Percentiles rank a stretch among this genome's conserved stretches.
phyloP scores from a whole-genome alignment of 1,139 yeast genomes.

The Schwanniomyces etchellsii region DNA sequence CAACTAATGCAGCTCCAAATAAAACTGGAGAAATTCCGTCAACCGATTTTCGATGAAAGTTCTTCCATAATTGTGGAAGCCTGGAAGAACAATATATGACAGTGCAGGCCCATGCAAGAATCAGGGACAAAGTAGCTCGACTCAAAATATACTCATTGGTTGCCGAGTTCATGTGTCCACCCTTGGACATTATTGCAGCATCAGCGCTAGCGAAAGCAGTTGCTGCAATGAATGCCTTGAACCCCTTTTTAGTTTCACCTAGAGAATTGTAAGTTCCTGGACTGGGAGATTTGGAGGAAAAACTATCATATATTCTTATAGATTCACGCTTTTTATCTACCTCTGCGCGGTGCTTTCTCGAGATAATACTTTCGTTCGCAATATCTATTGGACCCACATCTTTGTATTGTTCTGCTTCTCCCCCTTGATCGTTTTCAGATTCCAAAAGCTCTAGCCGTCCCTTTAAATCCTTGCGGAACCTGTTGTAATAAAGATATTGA shows the following conservation, averaged over 20 bases:
- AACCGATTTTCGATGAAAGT: constrained; percentile 71
- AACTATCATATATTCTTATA: not conserved
- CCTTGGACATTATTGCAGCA: constrained; percentile 16
- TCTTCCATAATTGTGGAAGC: constrained; percentile 78
- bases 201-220: constrained; percentile 18
- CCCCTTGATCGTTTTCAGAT: not conserved
- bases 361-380: not conserved
- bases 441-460: not conserved
- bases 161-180: constrained; percentile 1
- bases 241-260: constrained; percentile 8
- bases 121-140: constrained; percentile 35
- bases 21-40: constrained; percentile 78
- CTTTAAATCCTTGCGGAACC: constrained; percentile 15
- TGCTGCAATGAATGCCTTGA: constrained; percentile 13
- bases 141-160: constrained; percentile 1
- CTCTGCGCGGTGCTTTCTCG: not conserved
- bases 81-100: constrained; percentile 70
- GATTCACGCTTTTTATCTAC: no score
- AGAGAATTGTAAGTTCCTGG: constrained; percentile 22
- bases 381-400: no score
- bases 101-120: constrained; percentile 81
- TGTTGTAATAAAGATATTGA: constrained; percentile 59
- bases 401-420: not conserved
- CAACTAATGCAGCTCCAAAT: constrained; percentile 72
- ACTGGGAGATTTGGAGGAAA: constrained; percentile 6